Percentiles rank a stretch among this genome's conserved stretches.
These are phyloP conservation scores for Cladosporium sp. DNA, from an alignment of 2,329 filamentous ascomycete genomes.

Conservation along the genomic window DNA sequence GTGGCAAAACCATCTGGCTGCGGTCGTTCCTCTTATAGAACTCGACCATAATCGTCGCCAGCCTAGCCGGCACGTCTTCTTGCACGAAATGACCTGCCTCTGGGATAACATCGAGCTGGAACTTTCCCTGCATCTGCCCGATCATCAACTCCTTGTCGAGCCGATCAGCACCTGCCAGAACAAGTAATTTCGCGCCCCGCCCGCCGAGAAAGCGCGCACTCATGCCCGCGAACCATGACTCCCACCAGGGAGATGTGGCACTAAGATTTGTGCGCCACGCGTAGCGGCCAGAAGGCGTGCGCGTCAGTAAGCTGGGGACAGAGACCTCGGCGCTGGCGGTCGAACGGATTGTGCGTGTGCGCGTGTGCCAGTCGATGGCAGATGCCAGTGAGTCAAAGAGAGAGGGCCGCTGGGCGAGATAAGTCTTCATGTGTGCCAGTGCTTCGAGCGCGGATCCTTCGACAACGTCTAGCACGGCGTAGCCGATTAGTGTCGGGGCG, in stretches of 20 bases:
- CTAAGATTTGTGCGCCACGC: constrained; percentile 81
- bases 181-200: constrained; percentile 74
- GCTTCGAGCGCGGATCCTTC: constrained; percentile 94
- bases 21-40: constrained; percentile 91
- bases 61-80: constrained; percentile 89
- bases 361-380: constrained; percentile 90
- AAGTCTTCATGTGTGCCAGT: constrained; percentile 87
- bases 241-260: constrained; percentile 86
- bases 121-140: constrained; percentile 98
- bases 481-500: constrained; percentile 69
- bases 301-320: constrained; percentile 72
- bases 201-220: constrained; percentile 82
- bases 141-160: constrained; percentile 90
- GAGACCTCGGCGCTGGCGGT: constrained; percentile 77
- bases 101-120: constrained; percentile 89
- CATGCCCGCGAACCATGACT: constrained; percentile 85
- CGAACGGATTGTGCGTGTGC: constrained; percentile 82
- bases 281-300: constrained; percentile 49
- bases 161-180: constrained; percentile 85
- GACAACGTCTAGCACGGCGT: constrained; percentile 89
- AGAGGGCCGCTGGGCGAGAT: constrained; percentile 74
- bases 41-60: constrained; percentile 77
- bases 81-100: constrained; percentile 96
- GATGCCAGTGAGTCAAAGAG: constrained; percentile 73
- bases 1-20: constrained; percentile 76